Evolutionary conservation across 257 asterid species (phyloP).

Genomic region (Salvia hispanica): DNA sequence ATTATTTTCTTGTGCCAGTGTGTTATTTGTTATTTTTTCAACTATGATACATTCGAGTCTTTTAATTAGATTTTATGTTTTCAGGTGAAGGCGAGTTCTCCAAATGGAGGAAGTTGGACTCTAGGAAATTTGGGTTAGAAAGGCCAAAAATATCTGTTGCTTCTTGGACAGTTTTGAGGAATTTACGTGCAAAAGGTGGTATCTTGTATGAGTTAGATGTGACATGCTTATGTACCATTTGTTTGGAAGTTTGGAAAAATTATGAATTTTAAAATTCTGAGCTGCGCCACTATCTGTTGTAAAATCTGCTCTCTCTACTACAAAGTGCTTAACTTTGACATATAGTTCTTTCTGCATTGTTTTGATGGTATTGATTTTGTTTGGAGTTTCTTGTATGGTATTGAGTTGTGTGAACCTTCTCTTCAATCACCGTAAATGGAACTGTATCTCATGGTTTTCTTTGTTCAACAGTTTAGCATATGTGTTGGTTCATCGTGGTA

Average conservation of each 20-base stretch:
- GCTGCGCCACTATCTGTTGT: slow-evolving; percentile 4
- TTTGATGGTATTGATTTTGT: slow-evolving; percentile 15
- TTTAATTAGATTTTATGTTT: slow-evolving; percentile 29
- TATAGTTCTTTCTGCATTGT: slow-evolving; percentile 16
- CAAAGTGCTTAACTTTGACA: slow-evolving; percentile 21
- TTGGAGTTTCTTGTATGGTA: background rate
- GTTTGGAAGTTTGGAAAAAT: slow-evolving; percentile 14
- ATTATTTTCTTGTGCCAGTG: background rate
- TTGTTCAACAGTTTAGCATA: slow-evolving; percentile 5
- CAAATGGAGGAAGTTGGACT: slow-evolving; percentile 69
- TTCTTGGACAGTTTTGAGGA: slow-evolving; percentile 57
- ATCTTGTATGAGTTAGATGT: slow-evolving; percentile 15
- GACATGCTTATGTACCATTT: slow-evolving; percentile 4
- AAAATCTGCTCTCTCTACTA: slow-evolving; percentile 13
- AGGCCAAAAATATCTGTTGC: slow-evolving; percentile 54
- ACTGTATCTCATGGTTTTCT: background rate
- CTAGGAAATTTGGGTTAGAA: slow-evolving; percentile 59
- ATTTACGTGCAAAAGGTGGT: slow-evolving; percentile 62
- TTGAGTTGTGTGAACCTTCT: slow-evolving; percentile 6
- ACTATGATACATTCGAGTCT: background rate
- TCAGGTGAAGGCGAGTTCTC: slow-evolving; percentile 50
- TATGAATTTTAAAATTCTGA: background rate
- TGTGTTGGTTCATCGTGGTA: background rate
- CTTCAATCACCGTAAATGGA: background rate
- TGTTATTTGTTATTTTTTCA: background rate